A percentile compares a stretch with the other conserved stretches of the same genome.
Evolutionary conservation across 2,329 filamentous ascomycete genomes (phyloP).

Genomic region (Decorospora gaudefroyi): DNA sequence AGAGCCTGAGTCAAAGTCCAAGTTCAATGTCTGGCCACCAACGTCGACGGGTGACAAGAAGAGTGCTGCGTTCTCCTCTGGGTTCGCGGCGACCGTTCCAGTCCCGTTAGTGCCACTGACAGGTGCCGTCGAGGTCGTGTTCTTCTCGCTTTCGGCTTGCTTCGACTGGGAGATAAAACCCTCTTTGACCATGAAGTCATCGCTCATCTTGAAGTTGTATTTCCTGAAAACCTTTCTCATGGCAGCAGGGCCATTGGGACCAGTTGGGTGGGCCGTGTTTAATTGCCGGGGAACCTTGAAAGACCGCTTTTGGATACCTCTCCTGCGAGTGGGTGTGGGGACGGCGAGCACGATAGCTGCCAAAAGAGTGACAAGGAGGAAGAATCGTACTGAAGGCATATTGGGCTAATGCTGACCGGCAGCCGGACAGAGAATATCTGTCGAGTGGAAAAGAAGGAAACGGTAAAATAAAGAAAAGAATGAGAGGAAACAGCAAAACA

Average conservation of each 20-base stretch:
- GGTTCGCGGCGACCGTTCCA: constrained; percentile 67
- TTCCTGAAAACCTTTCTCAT: constrained; percentile 71
- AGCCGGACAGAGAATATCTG: constrained; percentile 36
- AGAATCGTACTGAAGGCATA: constrained; percentile 45
- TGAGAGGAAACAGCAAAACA: constrained; percentile 22
- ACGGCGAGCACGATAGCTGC: constrained; percentile 55
- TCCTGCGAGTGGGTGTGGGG: constrained; percentile 43
- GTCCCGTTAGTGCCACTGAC: constrained; percentile 41
- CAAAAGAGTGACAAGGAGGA: constrained; percentile 56
- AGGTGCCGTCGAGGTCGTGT: constrained; percentile 30
- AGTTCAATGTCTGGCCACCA: constrained; percentile 68
- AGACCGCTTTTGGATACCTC: constrained; percentile 56
- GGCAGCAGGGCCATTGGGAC: constrained; percentile 61
- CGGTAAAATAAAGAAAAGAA: constrained; percentile 24
- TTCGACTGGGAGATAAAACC: constrained; percentile 48
- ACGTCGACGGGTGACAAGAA: constrained; percentile 72
- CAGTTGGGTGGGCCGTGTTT: constrained; percentile 58
- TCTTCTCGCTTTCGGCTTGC: constrained; percentile 17
- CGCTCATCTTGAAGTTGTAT: constrained; percentile 56
- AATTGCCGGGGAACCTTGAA: constrained; percentile 65
- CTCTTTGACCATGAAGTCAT: constrained; percentile 26
- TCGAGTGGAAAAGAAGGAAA: constrained; percentile 27
- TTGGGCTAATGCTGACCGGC: constrained; percentile 47
- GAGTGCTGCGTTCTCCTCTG: constrained; percentile 67
- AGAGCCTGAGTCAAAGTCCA: constrained; percentile 78